Evolutionary conservation across 192 early-diverging fungal species (phyloP), one percentile per base, ranked within the genome.

Genomic region (Phlyctochytrium arcticum): DNA sequence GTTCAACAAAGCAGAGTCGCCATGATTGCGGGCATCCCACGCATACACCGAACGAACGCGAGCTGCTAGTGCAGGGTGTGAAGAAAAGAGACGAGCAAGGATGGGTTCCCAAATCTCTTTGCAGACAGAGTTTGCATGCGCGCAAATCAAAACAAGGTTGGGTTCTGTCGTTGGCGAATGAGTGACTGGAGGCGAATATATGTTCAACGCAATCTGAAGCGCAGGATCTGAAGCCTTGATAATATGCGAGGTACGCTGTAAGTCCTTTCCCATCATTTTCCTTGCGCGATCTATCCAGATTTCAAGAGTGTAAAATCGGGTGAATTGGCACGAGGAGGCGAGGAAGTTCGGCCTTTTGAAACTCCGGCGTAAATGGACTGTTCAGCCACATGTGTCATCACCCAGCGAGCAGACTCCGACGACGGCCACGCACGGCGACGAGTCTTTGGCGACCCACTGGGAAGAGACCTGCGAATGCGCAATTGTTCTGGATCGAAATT

Each of bases 101-200:
- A 85, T 48, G 7, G 83, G 77, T 36, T 85, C 70, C 67, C 80
- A 81, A 3, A 72, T 60, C 47, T 88, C 85, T 62, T 86, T 86
- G 67, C 73, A 67, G 35, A 86, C 78, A 7, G 85, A 81, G 46
- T 79, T 85, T 0, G 85, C 85, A 57, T 88, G 86, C 2, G 77
- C 58, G 19, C 75, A 80, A 23, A 88, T 48, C 19, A 86, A 50
- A 9, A 66, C 31, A 1, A 44, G 24, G 30, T 57, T 59, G n/a
- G 62, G 62, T n/a, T 23, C 0, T 7, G 2, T 19, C 17, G 58
- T 8, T 0, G 44, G 62, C n/a, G n/a, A n/a, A n/a, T n/a, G n/a
- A n/a, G n/a, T n/a, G 12, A 3, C 17, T 4, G 62, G 49, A 19
- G 62, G 35, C 36, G 12, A 19, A 48, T 64, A 64, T 10, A 35